Conservation (phyloP, 345 rosid genomes). For the Reutealis trisperma region DNA sequence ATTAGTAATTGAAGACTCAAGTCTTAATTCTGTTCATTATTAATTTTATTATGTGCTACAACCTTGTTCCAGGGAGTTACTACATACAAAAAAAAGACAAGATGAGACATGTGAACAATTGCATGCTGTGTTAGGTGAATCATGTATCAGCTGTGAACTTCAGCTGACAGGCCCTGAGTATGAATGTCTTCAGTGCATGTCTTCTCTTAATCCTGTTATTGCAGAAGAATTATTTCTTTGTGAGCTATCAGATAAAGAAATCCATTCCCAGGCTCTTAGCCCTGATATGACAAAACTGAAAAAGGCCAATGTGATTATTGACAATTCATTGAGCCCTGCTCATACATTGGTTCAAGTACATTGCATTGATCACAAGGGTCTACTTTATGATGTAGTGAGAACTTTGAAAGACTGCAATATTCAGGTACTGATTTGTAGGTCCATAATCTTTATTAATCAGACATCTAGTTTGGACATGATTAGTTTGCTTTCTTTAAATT, state of each 20-base stretch:
- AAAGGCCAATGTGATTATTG: constrained; percentile 49
- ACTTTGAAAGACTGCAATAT: constrained; percentile 79
- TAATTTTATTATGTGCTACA: constrained; percentile 8
- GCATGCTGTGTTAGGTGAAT: constrained; percentile 65
- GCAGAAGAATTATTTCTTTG: constrained; percentile 57
- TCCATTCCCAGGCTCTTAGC: constrained; percentile 56
- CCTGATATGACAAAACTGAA: constrained; percentile 59
- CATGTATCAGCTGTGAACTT: constrained; percentile 79
- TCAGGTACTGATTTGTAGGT: constrained; percentile 46
- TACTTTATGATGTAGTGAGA: constrained; percentile 73
- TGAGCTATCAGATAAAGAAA: constrained; percentile 53
- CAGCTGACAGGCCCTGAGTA: constrained; percentile 68
- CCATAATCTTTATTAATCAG: not conserved
- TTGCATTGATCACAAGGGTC: constrained; percentile 77
- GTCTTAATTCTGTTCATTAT: not conserved
- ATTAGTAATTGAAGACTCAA: not conserved
- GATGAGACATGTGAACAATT: constrained; percentile 60
- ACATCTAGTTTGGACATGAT: not conserved
- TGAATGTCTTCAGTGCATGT: constrained; percentile 49
- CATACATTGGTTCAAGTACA: constrained; percentile 73
- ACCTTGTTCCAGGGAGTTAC: constrained; percentile 58
- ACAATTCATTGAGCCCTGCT: constrained; percentile 76
- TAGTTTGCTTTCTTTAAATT: not conserved
- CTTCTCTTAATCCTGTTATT: constrained; percentile 57
- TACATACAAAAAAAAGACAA: constrained; percentile 61